Evolutionary conservation across 768 basidiomycete genomes (phyloP), one percentile per base, ranked within the genome.

Genomic region (Russula lepida): DNA sequence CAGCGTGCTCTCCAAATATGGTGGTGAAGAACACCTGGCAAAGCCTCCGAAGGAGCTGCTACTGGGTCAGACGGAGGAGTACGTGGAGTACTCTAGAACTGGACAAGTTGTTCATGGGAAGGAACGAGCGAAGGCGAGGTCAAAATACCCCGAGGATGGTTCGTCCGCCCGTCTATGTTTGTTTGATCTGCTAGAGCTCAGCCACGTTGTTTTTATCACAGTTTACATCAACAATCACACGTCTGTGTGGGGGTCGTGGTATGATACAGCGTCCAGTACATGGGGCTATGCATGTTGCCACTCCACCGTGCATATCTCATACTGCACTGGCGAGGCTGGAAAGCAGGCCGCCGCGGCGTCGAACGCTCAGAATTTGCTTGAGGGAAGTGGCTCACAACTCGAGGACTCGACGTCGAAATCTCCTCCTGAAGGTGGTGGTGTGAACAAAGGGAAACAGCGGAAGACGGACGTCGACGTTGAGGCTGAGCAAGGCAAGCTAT

Each of bases 211-310:
- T 50, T 37, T 58, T 23, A 21, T 44, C 21, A 2, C 64, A 98
- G 94, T 94, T 7, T 86, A 82, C 67, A 76, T 89, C 69, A 95
- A 94, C 73, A 99, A 99, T 69, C 97, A 99, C 69, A 93, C 88
- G 0, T 78, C 84, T 5, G 86, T 98, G n/a, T 99, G 97, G 97
- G 97, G 97, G 48, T 99, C 97, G 47, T 98, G 86, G 85, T 98
- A 90, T 71, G 85, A 90, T 66, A 63, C 76, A 17, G 75, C 81
- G 13, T 78, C 81, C 3, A 83, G 85, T 15, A 70, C 77, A 61
- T 99, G 97, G 97, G 97, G 97, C 39, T 99, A 88, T 72, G 87
- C 83, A 28, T 99, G 97, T 72, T 99, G 97, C 69, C 95, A 97
- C 69, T 94, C 93, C 11, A 78, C 70, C 48, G 76, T 92, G 30